Base-by-base conservation (phyloP, 2,329 filamentous ascomycete species). In the Penicillium sp. region DNA sequence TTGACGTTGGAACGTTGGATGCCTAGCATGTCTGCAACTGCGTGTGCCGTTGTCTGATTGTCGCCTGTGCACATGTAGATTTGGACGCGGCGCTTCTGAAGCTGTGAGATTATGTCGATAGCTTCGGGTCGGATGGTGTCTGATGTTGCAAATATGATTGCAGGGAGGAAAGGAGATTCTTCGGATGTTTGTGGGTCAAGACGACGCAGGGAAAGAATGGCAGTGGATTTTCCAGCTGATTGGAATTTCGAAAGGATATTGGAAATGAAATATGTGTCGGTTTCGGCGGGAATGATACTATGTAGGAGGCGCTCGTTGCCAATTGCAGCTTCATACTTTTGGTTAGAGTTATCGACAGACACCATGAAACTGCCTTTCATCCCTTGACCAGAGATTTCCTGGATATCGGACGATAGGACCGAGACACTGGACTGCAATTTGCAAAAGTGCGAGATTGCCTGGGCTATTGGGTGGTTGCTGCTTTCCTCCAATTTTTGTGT, bases 1-100 rank as follows among this genome's bases (percentile, higher is more conserved):
- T 94, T 84, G 48, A 95, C 82, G 57, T 93, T 85, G 37, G 71
- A 67, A 0, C 71, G 55, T 0, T 79, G 74, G 47, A 95, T 95
- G 14, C 85, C 85, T 12, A 95, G 72, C 54, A 78, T 77, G 2
- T 72, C 67, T 1, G 84, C 89, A 2, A 95, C 85, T 0, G 87
- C 86, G 13, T 75, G 71, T 2, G 89, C 89, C 0, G 89, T 95
- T n/a, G 71, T 80, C n/a, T 72, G 68, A 56, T 95, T 95, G 68
- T 95, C 89, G 18, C 89, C 89, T 0, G 87, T 93, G 25, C 95
- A 80, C 86, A 95, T 93, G 79, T 83, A 95, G 3, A 94, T 84
- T 20, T 80, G 76, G 31, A 84, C 80, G 13, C 82, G 79, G 11
- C 76, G 75, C 3, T 73, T 63, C 29, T 77, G 74, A 0, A 95